phyloP scores from a whole-genome alignment of 2,329 filamentous ascomycete species.

The Chrysoporthe cubensis region DNA sequence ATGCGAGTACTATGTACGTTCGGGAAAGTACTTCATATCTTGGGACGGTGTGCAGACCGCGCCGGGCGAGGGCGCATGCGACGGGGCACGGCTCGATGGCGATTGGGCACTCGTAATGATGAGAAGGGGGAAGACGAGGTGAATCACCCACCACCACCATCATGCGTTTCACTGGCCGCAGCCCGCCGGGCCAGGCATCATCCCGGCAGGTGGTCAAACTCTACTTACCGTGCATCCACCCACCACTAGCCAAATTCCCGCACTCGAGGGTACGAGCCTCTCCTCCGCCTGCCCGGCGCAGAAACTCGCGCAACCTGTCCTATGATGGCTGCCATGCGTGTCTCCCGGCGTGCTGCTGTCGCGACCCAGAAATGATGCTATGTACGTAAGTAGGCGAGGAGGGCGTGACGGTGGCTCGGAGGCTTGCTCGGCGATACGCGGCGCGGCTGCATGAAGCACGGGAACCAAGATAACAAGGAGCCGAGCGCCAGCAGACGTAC shows the following conservation, averaged over 20 bases:
- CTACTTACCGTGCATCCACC: not conserved
- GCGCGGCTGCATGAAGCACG: not conserved
- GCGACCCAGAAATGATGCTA: no score
- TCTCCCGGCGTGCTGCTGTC: no score
- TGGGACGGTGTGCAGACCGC: not conserved
- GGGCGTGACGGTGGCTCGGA: not conserved
- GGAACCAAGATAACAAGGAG: not conserved
- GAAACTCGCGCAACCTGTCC: no score
- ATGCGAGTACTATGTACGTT: not conserved
- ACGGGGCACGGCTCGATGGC: not conserved
- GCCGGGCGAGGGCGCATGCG: not conserved
- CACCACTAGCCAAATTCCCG: not conserved
- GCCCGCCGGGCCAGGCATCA: not conserved
- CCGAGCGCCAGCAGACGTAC: not conserved
- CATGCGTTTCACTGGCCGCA: not conserved
- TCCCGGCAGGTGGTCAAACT: not conserved
- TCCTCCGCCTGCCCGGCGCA: no score
- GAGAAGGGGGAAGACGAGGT: not conserved
- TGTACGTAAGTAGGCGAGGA: no score
- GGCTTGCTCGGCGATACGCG: slow-evolving; percentile 8
- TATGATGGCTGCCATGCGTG: no score
- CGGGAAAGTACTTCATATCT: not conserved
- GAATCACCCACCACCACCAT: not conserved
- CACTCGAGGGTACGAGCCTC: not conserved
- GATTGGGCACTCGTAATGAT: not conserved